Evolutionary conservation across 2,329 filamentous ascomycete species (phyloP), one percentile per base, ranked within the genome.

Genomic region (Colletotrichum euphorbiae): DNA sequence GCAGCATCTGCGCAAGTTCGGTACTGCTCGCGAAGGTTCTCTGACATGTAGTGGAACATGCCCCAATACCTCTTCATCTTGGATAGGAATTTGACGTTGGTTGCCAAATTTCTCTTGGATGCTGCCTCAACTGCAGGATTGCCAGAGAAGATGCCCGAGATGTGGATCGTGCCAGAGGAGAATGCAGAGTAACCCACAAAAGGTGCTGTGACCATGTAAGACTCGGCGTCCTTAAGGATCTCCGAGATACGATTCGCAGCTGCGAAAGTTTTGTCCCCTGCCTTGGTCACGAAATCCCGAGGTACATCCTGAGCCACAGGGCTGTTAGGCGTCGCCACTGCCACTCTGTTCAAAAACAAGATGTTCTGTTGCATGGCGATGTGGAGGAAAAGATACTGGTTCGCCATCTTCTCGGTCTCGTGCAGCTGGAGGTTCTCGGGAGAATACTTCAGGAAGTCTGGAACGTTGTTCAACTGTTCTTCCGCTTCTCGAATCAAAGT

Each of bases 21-120:
- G 76, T 97, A 99, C 69, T 97, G 89, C 62, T 95, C 92, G 68
- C 96, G 94, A 40, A 98, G 85, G 74, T 95, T 96, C 76, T 98
- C 94, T 1, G 93, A 91, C 87, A 98, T 94, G 81, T 94, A 98
- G 77, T 97, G 93, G 76, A 98, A 98, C 91, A 98, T 97, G 69
- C 95, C 96, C 96, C 96, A 99, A 75, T 96, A 94, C 69, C 93
- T 93, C 83, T 97, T 98, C 93, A 98, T 97, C 79, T 93, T 96
- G 62, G 91, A 91, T 50, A 99, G 81, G 74, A 96, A 98, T 75
- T 91, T 93, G 74, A 98, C 91, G 72, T 97, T 98, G 71, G 90
- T 92, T 1, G 92, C 90, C 15, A 98, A 83, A 74, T 97, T 94
- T 71, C 90, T 89, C 80, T 97, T 97, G 8, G 93, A 93, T 8